Conservation (phyloP, 371 early-diverging fungal genomes). For the Batrachochytrium dendrobatidis region DNA sequence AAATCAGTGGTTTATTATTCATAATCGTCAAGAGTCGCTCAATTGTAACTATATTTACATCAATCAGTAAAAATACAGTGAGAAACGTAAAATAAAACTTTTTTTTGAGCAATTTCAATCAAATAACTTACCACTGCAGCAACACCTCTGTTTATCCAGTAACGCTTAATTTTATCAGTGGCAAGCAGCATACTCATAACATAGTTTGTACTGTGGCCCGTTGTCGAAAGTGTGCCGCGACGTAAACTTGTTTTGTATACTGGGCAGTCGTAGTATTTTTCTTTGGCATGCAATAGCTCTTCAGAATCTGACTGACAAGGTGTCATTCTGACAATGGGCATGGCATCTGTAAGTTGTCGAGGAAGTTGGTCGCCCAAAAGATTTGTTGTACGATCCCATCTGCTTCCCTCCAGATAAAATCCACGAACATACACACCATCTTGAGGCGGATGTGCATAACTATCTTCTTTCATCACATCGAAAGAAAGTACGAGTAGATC, state of each 20-base stretch:
- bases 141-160: conserved; percentile 50
- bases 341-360: conserved; percentile 41
- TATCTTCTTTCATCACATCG: conserved; percentile 34
- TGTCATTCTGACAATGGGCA: conserved; percentile 44
- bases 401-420: conserved; percentile 46
- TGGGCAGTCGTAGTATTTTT: conserved; percentile 43
- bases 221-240: conserved; percentile 49
- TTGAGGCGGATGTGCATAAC: conserved; percentile 28
- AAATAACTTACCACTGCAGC: conserved; percentile 41
- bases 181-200: conserved; percentile 42
- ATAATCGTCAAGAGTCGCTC: too few relatives aligned
- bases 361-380: conserved; percentile 39
- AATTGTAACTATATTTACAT: too few relatives aligned
- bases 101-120: too few relatives aligned
- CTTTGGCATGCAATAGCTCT: conserved; percentile 19
- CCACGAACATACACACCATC: conserved; percentile 52
- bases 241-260: conserved; percentile 50
- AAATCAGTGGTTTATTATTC: too few relatives aligned
- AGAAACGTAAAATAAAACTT: too few relatives aligned
- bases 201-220: conserved; percentile 52
- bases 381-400: conserved; percentile 36
- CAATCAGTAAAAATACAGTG: too few relatives aligned
- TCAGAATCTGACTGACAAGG: conserved; percentile 35
- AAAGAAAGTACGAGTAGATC: conserved; percentile 42
- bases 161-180: conserved; percentile 27